Evolutionary conservation across 352 stramenopile species (phyloP).

Genomic region (Peronospora belbahrii): DNA sequence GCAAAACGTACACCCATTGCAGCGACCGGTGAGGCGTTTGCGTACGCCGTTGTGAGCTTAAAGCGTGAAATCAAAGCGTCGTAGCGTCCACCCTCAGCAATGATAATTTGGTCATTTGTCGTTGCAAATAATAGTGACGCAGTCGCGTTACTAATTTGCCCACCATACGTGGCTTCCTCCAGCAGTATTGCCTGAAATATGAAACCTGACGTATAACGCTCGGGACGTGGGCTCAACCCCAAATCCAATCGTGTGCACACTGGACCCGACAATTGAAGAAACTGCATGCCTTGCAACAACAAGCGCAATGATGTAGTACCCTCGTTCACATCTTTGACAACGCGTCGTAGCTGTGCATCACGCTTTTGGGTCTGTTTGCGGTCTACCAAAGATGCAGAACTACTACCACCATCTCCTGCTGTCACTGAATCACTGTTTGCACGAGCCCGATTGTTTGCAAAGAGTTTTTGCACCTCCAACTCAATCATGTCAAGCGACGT

Average conservation of each 20-base stretch:
- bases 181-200: conserved; percentile 80
- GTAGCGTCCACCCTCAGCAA: conserved; percentile 74
- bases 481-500: conserved; percentile 63
- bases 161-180: conserved; percentile 14
- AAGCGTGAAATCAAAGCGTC: conserved; percentile 77
- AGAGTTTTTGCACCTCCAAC: conserved; percentile 53
- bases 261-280: conserved; percentile 44
- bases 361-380: conserved; percentile 62
- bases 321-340: conserved; percentile 67
- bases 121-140: conserved; percentile 24
- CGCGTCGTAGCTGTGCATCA: conserved; percentile 46
- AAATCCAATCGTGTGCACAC: conserved; percentile 68
- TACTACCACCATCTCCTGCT: conserved; percentile 5
- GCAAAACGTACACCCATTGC: conserved; percentile 83
- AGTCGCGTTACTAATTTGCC: conserved; percentile 6
- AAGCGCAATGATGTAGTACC: conserved; percentile 52
- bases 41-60: conserved; percentile 70
- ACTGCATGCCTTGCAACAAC: conserved; percentile 68
- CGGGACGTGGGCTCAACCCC: conserved; percentile 61
- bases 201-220: conserved; percentile 73
- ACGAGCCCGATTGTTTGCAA: conserved; percentile 33
- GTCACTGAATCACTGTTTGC: conserved; percentile 16
- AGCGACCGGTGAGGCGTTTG: conserved; percentile 58
- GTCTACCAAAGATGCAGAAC: conserved; percentile 14
- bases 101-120: conserved; percentile 56